Base-by-base conservation (phyloP, 2,329 filamentous ascomycete species). In the Akanthomyces muscarius region DNA sequence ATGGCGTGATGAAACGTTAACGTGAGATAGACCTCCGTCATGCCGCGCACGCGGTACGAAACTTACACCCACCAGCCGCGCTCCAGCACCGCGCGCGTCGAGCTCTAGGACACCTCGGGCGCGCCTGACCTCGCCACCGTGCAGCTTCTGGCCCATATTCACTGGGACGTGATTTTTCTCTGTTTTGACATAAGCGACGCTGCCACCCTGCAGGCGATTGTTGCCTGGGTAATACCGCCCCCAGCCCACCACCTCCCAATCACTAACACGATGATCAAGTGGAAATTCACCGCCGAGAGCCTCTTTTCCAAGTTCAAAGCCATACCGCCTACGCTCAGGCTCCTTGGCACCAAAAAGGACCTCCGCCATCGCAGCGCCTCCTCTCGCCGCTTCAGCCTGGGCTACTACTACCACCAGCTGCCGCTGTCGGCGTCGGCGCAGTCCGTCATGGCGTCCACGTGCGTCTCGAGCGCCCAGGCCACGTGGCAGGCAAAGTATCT, bases 101-200 rank as follows among this genome's bases (percentile, higher is more conserved):
- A 77, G 68, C 62, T 77, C 63, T 77, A 74, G 76, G 76, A 77
- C 64, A 77, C 74, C 65, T 77, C 76, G 30, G 76, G 76, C 66
- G 71, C 73, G 28, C 71, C 73, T 3, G 76, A 77, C 51, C 68
- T 77, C 41, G 71, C 70, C 53, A 74, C 70, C 2, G 70, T 77
- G 7, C 67, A 72, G 53, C 69, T 69, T 5, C 61, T 77, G 36
- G 71, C 72, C 23, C 76, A 76, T 63, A 72, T 77, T 14, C 50
- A 67, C 6, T 77, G 74, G 75, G 74, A 77, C 4, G 74, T 70
- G 1, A 66, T 77, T 0, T 76, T 77, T 62, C 67, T 77, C 38
- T 77, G 76, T 63, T 77, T 77, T 61, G 75, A 77, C n/a, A 68
- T 77, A 8, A 69, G 70, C 18, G 69, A 75, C 41, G 72, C 71